These are phyloP conservation scores for Rubus parviflorus DNA, from an alignment of 306 rosid species.

Conservation along the genomic window DNA sequence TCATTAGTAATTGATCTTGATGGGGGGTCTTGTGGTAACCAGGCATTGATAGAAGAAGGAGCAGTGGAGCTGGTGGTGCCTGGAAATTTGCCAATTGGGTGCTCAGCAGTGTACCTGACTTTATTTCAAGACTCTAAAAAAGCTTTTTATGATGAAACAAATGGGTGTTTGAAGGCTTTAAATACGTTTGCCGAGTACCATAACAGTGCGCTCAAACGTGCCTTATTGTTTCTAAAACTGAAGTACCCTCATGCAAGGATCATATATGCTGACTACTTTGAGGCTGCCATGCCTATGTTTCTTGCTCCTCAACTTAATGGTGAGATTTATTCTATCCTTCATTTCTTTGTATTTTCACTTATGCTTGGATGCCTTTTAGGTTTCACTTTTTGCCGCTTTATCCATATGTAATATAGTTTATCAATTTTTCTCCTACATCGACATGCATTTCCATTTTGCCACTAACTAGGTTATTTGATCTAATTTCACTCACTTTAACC, in stretches of 20 bases:
- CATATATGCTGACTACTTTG: constrained; percentile 60
- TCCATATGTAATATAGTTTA: no score
- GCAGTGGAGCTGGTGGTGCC: constrained; percentile 62
- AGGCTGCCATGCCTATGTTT: constrained; percentile 45
- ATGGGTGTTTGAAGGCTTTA: constrained; percentile 57
- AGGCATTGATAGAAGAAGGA: constrained; percentile 69
- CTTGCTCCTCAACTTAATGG: constrained; percentile 51
- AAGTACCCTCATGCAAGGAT: constrained; percentile 50
- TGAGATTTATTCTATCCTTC: background rate
- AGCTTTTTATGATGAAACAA: constrained; percentile 38
- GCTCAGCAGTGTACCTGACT: constrained; percentile 55
- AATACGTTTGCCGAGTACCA: constrained; percentile 50
- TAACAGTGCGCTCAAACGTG: constrained; percentile 44
- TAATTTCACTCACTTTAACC: no score
- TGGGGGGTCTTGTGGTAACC: background rate
- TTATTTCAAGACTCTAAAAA: constrained; percentile 35
- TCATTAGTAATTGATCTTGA: no score
- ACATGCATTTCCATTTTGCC: no score
- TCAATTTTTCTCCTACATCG: no score
- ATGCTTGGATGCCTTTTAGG: no score
- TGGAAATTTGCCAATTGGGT: constrained; percentile 66
- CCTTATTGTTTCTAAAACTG: constrained; percentile 33
- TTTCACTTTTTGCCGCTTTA: no score
- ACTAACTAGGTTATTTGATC: no score
- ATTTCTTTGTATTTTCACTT: background rate